Evolutionary conservation across 768 basidiomycete genomes (phyloP).

Genomic region (Lentinus brumalis): DNA sequence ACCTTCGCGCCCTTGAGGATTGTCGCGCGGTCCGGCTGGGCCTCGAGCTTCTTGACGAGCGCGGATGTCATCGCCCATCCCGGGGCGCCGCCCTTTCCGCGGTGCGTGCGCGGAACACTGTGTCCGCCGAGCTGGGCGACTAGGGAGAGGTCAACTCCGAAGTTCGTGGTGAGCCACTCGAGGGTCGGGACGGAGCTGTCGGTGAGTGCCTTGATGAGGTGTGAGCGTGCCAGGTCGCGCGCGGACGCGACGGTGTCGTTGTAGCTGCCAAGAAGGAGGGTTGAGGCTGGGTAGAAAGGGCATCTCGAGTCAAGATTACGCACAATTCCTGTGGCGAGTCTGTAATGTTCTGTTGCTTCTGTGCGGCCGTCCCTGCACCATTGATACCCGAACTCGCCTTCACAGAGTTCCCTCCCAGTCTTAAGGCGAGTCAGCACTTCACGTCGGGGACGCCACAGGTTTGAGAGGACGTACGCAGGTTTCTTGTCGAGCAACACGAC

Average conservation of each 20-base stretch:
- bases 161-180: constrained; percentile 92
- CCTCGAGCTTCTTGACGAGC: constrained; percentile 92
- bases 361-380: constrained; percentile 87
- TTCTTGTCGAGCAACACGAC: constrained; percentile 96
- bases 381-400: constrained; percentile 98
- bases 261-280: background rate
- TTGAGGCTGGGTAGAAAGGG: too few relatives aligned
- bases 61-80: constrained; percentile 98
- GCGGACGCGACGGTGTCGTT: constrained; percentile 39
- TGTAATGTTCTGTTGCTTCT: constrained; percentile 79
- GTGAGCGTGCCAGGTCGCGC: constrained; percentile 93
- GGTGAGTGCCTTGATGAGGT: constrained; percentile 92
- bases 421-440: background rate
- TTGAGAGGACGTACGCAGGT: constrained; percentile 48
- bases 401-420: constrained; percentile 88
- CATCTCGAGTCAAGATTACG: too few relatives aligned
- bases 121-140: constrained; percentile 96
- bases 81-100: constrained; percentile 92
- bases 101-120: constrained; percentile 90
- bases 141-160: constrained; percentile 90
- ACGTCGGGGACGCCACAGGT: background rate
- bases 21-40: constrained; percentile 84
- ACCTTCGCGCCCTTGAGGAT: constrained; percentile 94
- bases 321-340: constrained; percentile 90
- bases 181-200: constrained; percentile 95